Percentiles rank a stretch among this genome's conserved stretches.
Conservation (phyloP, 192 early-diverging fungal species). For the Entomortierella beljakovae region DNA sequence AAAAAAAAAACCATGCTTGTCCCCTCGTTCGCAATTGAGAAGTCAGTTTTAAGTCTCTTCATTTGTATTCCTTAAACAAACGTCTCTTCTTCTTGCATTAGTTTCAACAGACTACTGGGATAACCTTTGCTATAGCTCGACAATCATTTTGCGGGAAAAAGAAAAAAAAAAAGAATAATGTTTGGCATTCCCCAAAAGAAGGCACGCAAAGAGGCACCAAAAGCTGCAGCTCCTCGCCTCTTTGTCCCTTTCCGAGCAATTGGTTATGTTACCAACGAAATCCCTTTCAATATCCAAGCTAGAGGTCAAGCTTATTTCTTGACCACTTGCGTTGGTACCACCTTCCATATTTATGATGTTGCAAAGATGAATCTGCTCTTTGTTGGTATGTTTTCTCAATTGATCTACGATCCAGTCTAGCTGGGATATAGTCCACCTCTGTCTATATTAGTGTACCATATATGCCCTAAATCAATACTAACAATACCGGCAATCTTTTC, state of each 20-base stretch:
- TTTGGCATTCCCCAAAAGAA: constrained; percentile 52
- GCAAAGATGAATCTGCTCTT: constrained; percentile 84
- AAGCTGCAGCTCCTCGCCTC: constrained; percentile 61
- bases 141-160: too few relatives aligned
- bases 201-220: constrained; percentile 45
- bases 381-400: constrained; percentile 69
- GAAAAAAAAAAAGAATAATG: too few relatives aligned
- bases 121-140: neutral
- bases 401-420: neutral
- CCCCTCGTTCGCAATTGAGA: neutral
- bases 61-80: too few relatives aligned
- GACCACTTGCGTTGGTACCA: constrained; percentile 89
- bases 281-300: constrained; percentile 83
- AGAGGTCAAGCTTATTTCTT: constrained; percentile 81
- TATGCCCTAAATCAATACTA: too few relatives aligned
- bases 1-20: neutral
- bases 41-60: neutral
- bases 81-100: neutral
- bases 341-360: constrained; percentile 92
- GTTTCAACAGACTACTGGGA: neutral
- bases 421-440: too few relatives aligned
- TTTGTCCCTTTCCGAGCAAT: constrained; percentile 93
- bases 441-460: too few relatives aligned
- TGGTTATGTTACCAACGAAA: constrained; percentile 88
- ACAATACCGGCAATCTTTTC: too few relatives aligned